Conservation (phyloP, 2,329 filamentous ascomycete species). For the Trichoderma atrobrunneum region DNA sequence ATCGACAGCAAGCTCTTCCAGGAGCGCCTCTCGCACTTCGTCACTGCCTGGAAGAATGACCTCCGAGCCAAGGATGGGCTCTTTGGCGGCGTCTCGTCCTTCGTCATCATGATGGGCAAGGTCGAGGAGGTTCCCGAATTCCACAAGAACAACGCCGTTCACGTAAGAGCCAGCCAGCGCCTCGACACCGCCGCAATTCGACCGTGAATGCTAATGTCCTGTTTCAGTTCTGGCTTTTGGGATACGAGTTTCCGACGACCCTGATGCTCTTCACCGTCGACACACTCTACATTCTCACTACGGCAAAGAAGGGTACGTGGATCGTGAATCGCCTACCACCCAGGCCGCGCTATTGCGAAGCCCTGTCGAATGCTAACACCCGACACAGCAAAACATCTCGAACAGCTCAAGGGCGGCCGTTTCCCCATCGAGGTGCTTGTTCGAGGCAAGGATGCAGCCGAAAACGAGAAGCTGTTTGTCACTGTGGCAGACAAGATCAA, state of each 20-base stretch:
- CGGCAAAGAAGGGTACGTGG: constrained; percentile 86
- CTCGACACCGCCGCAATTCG: neutral
- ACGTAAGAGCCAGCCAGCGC: constrained; percentile 57
- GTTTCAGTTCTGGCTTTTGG: constrained; percentile 88
- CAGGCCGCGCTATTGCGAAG: neutral
- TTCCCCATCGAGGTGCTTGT: constrained; percentile 90
- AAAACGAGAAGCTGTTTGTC: constrained; percentile 87
- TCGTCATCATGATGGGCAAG: constrained; percentile 91
- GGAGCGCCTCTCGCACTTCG: constrained; percentile 82
- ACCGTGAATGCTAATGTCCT: neutral
- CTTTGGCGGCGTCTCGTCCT: constrained; percentile 82
- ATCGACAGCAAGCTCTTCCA: constrained; percentile 95
- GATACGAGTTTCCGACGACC: constrained; percentile 97
- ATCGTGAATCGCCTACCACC: constrained; percentile 32
- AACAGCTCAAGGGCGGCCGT: constrained; percentile 87
- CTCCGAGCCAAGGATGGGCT: constrained; percentile 81
- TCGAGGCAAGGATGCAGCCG: constrained; percentile 83
- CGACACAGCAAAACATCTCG: constrained; percentile 78
- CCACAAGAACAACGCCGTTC: constrained; percentile 94
- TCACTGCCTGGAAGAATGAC: constrained; percentile 93
- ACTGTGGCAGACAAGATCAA: constrained; percentile 86
- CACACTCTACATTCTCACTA: constrained; percentile 87
- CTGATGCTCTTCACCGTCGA: constrained; percentile 90
- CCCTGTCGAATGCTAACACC: neutral
- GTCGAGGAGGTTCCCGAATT: constrained; percentile 84